These are phyloP conservation scores for Arctium minus DNA, from an alignment of 129 eudicot genomes.

Conservation along the genomic window DNA sequence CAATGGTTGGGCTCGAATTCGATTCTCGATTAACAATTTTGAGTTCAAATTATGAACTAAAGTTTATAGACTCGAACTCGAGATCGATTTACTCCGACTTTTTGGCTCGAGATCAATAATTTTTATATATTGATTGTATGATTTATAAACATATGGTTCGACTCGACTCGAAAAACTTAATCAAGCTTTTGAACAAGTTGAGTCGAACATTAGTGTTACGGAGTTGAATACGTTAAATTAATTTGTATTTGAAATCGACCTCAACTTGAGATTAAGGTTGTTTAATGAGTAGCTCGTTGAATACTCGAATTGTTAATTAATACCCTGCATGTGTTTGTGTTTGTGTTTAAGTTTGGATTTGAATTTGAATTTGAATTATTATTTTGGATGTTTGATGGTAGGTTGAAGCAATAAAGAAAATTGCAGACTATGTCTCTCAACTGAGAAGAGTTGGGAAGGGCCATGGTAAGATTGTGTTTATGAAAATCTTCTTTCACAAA, in stretches of 20 bases:
- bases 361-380: neutral
- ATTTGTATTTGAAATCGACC: neutral
- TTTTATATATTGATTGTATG: neutral
- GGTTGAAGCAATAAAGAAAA: constrained; percentile 97
- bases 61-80: too few species aligned
- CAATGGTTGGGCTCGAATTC: neutral
- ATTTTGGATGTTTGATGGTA: constrained; percentile 20
- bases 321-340: too few species aligned
- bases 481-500: neutral
- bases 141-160: neutral
- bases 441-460: constrained; percentile 92
- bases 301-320: too few species aligned
- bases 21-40: neutral
- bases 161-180: neutral
- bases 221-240: neutral
- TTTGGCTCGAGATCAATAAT: too few species aligned
- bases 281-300: neutral
- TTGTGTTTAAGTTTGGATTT: neutral
- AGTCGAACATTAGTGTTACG: neutral
- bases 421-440: constrained; percentile 81
- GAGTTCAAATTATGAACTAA: neutral
- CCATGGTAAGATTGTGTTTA: constrained; percentile 56
- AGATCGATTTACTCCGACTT: too few species aligned
- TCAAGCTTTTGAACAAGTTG: neutral
- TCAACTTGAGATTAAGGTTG: too few species aligned